Base-by-base conservation (phyloP, 805 yeast genomes). In the Candida silvicultrix region DNA sequence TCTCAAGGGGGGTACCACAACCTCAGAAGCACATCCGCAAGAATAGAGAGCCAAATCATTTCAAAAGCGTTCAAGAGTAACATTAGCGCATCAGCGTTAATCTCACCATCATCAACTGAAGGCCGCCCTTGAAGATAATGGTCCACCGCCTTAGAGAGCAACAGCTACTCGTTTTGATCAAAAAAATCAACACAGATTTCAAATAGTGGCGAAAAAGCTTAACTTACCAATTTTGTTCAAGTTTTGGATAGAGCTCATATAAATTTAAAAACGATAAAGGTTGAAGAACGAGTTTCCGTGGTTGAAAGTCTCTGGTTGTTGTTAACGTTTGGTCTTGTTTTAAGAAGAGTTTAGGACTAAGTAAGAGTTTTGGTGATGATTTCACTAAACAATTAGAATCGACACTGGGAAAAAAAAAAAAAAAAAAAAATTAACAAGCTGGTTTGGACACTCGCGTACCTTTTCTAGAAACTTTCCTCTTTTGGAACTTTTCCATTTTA, bases 231-330 rank as follows among this genome's bases (percentile, higher is more conserved):
- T 83, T 49, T 89, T 79, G 71, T 80, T 84, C 66, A 85, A 75
- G 77, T 85, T 85, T 78, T 92, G 95, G 80, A 92, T 87, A 73
- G 97, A 88, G 75, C 90, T 78, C 88, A 82, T 82, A 78, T 32
- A 57, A 50, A 20, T n/a, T n/a, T 19, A n/a, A n/a, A 32, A 32
- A 32, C 36, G 36, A 6, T n/a, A n/a, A 32, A n/a, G 7, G 8
- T 3, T 35, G 15, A 18, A 18, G 19, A 9, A 21, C 9, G 14
- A 20, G 39, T 37, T 12, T 37, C 25, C 5, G 20, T 34, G 9
- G 37, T 35, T 35, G 20, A 35, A 31, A 28, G 31, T 28, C 31
- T 28, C 31, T 28, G 9, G 31, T 28, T 28, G 31, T 28, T 5
- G 31, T 28, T 28, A 14, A 28, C 4, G 31, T 8, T 7, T 4